These are phyloP conservation scores for Penicillium sclerotigenum DNA, from an alignment of 2,329 filamentous ascomycete genomes.

Conservation along the genomic window DNA sequence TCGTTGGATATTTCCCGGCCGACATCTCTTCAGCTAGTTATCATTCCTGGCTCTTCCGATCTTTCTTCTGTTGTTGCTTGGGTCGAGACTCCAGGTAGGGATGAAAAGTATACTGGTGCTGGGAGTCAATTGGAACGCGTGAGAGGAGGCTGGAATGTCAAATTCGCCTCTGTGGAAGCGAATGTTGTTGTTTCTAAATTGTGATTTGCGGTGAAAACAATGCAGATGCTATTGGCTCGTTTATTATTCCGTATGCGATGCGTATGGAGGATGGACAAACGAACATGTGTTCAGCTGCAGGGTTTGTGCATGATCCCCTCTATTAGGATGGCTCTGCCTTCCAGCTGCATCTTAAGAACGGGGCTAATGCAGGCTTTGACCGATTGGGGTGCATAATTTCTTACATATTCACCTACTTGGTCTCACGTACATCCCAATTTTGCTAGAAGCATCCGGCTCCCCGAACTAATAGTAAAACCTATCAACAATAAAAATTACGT, in stretches of 20 bases:
- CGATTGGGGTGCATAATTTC: background rate
- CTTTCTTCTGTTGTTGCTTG: background rate
- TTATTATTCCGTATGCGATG: too few relatives aligned
- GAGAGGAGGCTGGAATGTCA: background rate
- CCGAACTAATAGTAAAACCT: background rate
- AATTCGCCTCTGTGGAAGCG: background rate
- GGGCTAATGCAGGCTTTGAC: background rate
- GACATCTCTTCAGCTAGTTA: background rate
- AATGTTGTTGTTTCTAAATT: background rate
- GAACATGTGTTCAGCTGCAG: slow-evolving; percentile 46
- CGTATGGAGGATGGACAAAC: slow-evolving; percentile 41
- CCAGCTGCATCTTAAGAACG: background rate
- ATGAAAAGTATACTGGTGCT: background rate
- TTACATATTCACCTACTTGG: background rate
- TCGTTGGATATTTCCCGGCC: background rate
- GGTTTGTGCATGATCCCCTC: background rate
- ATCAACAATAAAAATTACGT: background rate
- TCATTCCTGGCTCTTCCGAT: background rate
- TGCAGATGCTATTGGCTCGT: background rate
- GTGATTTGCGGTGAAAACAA: background rate
- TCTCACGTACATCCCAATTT: background rate
- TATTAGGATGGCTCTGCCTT: background rate
- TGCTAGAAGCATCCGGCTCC: background rate
- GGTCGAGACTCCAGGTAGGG: background rate
- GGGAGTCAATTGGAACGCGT: background rate